These are phyloP conservation scores for Cardamine resedifolia DNA, from an alignment of 345 rosid species.

Conservation along the genomic window DNA sequence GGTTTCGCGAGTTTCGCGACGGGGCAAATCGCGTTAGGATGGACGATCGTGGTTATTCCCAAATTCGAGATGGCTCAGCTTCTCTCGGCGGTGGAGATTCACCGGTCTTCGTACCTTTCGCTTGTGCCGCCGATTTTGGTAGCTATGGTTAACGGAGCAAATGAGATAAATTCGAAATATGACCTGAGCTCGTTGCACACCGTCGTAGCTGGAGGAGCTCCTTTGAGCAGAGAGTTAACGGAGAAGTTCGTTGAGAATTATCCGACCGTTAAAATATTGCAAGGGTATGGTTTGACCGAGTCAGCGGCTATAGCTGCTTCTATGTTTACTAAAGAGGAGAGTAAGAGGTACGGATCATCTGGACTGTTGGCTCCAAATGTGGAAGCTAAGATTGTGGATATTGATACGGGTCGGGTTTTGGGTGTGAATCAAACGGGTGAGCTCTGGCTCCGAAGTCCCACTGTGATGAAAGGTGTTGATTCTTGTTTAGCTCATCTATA, in stretches of 20 bases:
- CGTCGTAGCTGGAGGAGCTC: constrained; percentile 74
- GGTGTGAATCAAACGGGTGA: constrained; percentile 65
- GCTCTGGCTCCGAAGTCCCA: constrained; percentile 57
- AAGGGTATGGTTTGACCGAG: constrained; percentile 85
- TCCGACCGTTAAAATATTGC: constrained; percentile 51
- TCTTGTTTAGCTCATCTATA: not conserved
- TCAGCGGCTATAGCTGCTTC: constrained; percentile 62
- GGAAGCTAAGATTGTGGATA: constrained; percentile 73
- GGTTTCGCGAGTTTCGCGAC: constrained; percentile 69
- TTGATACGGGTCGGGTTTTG: constrained; percentile 52
- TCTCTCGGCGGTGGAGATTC: constrained; percentile 56
- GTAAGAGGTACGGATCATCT: constrained; percentile 61
- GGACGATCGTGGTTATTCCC: constrained; percentile 65
- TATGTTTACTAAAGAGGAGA: constrained; percentile 62
- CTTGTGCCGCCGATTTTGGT: constrained; percentile 80
- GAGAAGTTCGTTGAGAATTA: constrained; percentile 58
- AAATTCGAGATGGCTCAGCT: constrained; percentile 71
- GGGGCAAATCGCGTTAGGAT: constrained; percentile 64
- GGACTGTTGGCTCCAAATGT: constrained; percentile 62
- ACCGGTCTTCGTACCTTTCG: constrained; percentile 58
- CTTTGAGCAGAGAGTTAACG: constrained; percentile 69
- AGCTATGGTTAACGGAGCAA: constrained; percentile 56
- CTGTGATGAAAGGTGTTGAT: constrained; percentile 38
- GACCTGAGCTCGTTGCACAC: constrained; percentile 61
- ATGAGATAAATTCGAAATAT: constrained; percentile 48